Percentiles rank a stretch among this genome's conserved stretches.
Conservation (phyloP, 2,329 filamentous ascomycete genomes). For the Fusarium tanahbumbuense region DNA sequence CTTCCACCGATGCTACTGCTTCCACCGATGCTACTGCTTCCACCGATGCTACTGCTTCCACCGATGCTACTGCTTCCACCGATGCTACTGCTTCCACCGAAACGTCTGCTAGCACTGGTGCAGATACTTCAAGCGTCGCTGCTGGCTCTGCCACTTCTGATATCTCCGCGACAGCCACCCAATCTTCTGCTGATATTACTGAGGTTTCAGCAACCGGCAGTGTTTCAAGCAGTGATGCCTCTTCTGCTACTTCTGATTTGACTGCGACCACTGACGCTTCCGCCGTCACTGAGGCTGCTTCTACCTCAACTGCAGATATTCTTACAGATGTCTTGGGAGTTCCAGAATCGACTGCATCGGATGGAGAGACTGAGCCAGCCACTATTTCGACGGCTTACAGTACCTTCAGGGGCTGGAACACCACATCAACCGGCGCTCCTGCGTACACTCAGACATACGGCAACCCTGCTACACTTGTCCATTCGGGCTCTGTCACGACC, state of each 20-base stretch:
- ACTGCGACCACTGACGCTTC: background rate
- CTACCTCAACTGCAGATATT: background rate
- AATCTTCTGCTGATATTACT: slow-evolving; percentile 1
- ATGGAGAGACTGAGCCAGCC: slow-evolving; percentile 5
- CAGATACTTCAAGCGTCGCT: slow-evolving; percentile 25
- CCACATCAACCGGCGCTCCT: slow-evolving; percentile 18
- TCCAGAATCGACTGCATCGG: background rate
- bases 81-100: slow-evolving; percentile 10
- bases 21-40: slow-evolving; percentile 18
- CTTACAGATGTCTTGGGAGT: background rate
- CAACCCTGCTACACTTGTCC: slow-evolving; percentile 11
- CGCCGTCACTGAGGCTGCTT: background rate
- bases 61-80: slow-evolving; percentile 1
- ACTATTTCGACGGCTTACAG: slow-evolving; percentile 22
- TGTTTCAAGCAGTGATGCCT: background rate
- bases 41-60: background rate
- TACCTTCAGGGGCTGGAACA: slow-evolving; percentile 36
- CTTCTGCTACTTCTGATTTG: background rate
- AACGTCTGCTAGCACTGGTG: slow-evolving; percentile 35
- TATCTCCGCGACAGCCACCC: slow-evolving; percentile 5
- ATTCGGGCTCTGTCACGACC: background rate
- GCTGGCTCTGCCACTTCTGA: background rate
- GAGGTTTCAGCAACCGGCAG: background rate
- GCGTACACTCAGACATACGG: slow-evolving; percentile 17
- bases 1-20: background rate